Conservation (phyloP, 768 basidiomycete genomes). For the Tulasnella sp. region DNA sequence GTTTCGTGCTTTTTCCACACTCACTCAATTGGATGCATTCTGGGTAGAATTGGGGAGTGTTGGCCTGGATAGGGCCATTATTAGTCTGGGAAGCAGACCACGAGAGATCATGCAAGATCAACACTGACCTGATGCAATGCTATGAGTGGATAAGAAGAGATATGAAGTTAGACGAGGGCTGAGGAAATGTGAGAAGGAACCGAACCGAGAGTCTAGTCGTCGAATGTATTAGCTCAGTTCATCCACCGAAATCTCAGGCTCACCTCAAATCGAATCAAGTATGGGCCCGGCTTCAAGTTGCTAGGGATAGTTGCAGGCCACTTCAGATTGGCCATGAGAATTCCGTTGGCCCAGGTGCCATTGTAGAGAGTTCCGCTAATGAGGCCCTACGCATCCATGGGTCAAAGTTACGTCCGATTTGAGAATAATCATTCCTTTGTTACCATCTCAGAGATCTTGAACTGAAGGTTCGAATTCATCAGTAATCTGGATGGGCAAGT, state of each 20-base stretch:
- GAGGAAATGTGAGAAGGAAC: background rate
- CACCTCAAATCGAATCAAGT: conserved; percentile 24
- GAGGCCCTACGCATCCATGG: background rate
- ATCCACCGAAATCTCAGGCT: no score
- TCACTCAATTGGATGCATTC: conserved; percentile 25
- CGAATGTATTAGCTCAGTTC: background rate
- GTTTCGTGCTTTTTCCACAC: background rate
- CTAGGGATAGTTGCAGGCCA: conserved; percentile 28
- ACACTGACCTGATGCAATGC: conserved; percentile 26
- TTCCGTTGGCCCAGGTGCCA: conserved; percentile 26
- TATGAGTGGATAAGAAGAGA: background rate
- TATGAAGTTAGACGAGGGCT: background rate
- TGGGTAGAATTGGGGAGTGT: conserved; percentile 30
- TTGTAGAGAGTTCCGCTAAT: conserved; percentile 27
- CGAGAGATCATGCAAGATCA: background rate
- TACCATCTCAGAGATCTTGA: conserved; percentile 21
- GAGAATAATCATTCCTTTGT: no score
- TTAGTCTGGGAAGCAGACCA: background rate
- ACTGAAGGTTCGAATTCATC: background rate
- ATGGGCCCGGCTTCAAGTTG: conserved; percentile 27
- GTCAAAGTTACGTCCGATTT: background rate
- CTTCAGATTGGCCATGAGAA: conserved; percentile 19
- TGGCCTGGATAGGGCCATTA: background rate
- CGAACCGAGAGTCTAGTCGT: background rate
- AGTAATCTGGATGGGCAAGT: background rate